Conservation (phyloP, 352 stramenopile species). For the Phytophthora sansomeana region DNA sequence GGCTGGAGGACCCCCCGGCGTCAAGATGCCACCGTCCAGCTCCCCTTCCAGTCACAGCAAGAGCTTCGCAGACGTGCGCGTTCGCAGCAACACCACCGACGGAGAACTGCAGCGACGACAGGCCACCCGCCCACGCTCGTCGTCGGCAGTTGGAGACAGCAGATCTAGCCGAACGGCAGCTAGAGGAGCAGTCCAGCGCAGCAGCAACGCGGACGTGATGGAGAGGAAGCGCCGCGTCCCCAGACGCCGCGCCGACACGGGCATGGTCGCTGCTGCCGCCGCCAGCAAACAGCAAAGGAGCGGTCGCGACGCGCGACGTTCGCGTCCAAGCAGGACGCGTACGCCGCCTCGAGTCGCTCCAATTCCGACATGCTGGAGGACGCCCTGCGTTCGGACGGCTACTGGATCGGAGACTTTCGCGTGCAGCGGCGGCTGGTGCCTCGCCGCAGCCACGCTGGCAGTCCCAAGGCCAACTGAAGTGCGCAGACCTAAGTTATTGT, state of each 20-base stretch:
- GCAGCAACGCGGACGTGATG: conserved; percentile 10
- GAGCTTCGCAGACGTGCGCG: conserved; percentile 33
- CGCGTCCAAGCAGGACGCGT: conserved; percentile 36
- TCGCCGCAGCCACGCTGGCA: conserved; percentile 34
- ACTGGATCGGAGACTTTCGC: conserved; percentile 82
- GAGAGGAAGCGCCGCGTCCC: conserved; percentile 29
- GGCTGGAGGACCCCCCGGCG: not conserved
- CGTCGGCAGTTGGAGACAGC: conserved; percentile 24
- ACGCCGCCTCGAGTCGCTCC: conserved; percentile 39
- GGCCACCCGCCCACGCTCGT: conserved; percentile 32
- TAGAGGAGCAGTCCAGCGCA: not conserved
- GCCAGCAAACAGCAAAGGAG: conserved; percentile 22
- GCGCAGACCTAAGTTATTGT: conserved; percentile 44
- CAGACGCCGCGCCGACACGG: conserved; percentile 33
- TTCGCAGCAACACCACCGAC: conserved; percentile 26
- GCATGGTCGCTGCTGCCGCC: conserved; percentile 7
- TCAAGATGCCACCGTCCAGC: conserved; percentile 4
- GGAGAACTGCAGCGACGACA: conserved; percentile 21
- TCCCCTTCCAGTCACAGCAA: conserved; percentile 14
- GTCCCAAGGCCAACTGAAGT: conserved; percentile 35
- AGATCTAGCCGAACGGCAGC: conserved; percentile 4
- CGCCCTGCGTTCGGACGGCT: conserved; percentile 70
- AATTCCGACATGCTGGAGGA: conserved; percentile 57
- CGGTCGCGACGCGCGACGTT: conserved; percentile 39
- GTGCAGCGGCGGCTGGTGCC: conserved; percentile 51